Evolutionary conservation across 305 asterid species (phyloP), one percentile per base, ranked within the genome.

Genomic region (Solanum hybrid): DNA sequence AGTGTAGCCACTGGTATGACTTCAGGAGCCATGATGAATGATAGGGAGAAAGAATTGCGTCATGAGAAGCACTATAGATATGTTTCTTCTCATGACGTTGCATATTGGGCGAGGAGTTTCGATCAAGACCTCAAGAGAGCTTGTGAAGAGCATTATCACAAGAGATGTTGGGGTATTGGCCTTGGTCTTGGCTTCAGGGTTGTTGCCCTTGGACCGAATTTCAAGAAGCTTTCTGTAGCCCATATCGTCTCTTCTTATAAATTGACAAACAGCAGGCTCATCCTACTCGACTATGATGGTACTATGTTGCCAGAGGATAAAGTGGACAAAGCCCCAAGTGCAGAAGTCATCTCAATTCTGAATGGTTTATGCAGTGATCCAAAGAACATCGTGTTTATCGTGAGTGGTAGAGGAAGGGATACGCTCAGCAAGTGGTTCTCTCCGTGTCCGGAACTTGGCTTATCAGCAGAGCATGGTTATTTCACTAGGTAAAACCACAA

Each of bases 141-240:
- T 42, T 96, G 98, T 82, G 91, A 86, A 2, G 97, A 94, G 88
- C 98, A 96, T 92, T 94, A 91, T 85, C 46, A 36, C 75, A 96
- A 96, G 95, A 93, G 99, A 90, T 96, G 97, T 90, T 96, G 98
- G 99, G 99, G 98, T 4, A 94, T 96, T 29, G 99, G 99, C 6
- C 94, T 96, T 22, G 98, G 98, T 5, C 89, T 96, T 91, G 89
- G 92, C 2, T 96, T 94, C 24, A 88, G 97, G 71, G 96, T 96
- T 34, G 97, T 96, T 11, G 98, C 98, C 2, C 89, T 96, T 46
- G 98, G 94, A 17, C 98, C 97, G n/a, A 93, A 93, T 89, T 96
- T 96, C 78, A 92, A 97, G 93, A 96, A 95, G 94, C 97, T 96
- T 42, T 93, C 95, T 0, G 94, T 95, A 36, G 98, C 93, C 84